Conservation (phyloP, 2,329 filamentous ascomycete genomes). For the Trichophyton schoenleinii region DNA sequence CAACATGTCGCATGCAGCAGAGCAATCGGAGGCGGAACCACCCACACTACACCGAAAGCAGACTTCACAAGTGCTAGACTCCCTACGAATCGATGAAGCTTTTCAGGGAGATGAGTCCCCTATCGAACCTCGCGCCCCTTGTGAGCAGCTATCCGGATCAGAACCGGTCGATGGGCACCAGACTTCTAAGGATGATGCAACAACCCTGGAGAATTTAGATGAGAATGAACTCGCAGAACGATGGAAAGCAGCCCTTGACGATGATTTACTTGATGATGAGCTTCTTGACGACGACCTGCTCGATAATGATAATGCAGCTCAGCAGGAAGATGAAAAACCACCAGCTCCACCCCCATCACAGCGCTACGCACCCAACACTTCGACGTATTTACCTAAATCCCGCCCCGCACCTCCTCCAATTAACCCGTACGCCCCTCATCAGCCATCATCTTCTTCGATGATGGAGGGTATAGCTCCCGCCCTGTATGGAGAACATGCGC, state of each 20-base stretch:
- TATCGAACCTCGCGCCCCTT: neutral
- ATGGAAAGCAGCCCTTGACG: conserved; percentile 73
- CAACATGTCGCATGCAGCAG: conserved; percentile 8
- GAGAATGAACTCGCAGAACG: conserved; percentile 61
- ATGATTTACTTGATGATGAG: conserved; percentile 54
- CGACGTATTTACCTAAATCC: neutral
- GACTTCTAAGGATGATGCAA: neutral
- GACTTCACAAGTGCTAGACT: conserved; percentile 52
- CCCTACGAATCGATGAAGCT: conserved; percentile 27
- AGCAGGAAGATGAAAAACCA: neutral
- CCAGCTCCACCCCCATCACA: neutral
- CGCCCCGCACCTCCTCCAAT: conserved; percentile 4
- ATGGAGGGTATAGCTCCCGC: conserved; percentile 25
- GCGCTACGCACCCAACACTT: neutral
- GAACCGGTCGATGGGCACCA: neutral
- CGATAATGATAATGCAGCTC: conserved; percentile 31
- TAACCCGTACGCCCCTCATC: conserved; percentile 41
- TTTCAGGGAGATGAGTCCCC: conserved; percentile 14
- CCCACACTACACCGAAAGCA: conserved; percentile 52
- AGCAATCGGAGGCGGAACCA: conserved; percentile 9
- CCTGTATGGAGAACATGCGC: conserved; percentile 7
- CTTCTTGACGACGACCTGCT: conserved; percentile 49
- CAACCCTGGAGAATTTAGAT: neutral
- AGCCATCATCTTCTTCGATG: conserved; percentile 38
- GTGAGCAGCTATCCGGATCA: neutral